Base-by-base conservation (phyloP, 2,329 filamentous ascomycete genomes). In the Botrytis pseudocinerea region DNA sequence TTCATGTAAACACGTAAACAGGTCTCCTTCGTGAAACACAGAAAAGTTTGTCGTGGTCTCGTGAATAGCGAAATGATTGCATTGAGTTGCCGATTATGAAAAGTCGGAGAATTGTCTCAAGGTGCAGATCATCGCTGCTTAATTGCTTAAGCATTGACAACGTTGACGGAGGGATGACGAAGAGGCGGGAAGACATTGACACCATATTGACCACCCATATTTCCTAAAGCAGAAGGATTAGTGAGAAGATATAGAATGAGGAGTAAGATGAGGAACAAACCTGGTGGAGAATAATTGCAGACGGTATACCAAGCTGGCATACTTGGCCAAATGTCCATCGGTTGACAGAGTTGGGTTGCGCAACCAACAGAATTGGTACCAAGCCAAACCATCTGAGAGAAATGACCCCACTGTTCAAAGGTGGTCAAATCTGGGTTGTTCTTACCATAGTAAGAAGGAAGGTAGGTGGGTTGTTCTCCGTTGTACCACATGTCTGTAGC, bases 401-500 rank as follows among this genome's bases (percentile, higher is more conserved):
- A 93, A 82, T 93, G 92, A 70, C 93, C 93, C 87, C 88, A 94
- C 7, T 80, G 77, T 71, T 90, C 84, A 81, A 94, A 93, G 81
- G 87, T 82, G 80, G 80, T 78, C 86, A 89, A 89, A 79, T 88
- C 82, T 20, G 92, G 91, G 79, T 85, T 86, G 71, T 82, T 80
- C 77, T 85, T 72, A 75, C 90, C 91, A 79, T 92, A 95, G 80
- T 82, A 85, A 18, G 73, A 74, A 68, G 83, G 82, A 73, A 86
- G 85, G 83, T 86, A 91, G 79, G 83, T 83, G 76, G 81, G 80
- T 78, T 92, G 85, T 83, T 97, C 93, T 79, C 88, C 88, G 88
- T 97, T 97, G 88, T 97, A 97, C 93, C 95, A 97, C 84, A 91
- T 86, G 80, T 94, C 88, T 79, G 90, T 93, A 80, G 95, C 89